phyloP scores from a whole-genome alignment of 805 yeast species.

The Saccharomyces jurei region DNA sequence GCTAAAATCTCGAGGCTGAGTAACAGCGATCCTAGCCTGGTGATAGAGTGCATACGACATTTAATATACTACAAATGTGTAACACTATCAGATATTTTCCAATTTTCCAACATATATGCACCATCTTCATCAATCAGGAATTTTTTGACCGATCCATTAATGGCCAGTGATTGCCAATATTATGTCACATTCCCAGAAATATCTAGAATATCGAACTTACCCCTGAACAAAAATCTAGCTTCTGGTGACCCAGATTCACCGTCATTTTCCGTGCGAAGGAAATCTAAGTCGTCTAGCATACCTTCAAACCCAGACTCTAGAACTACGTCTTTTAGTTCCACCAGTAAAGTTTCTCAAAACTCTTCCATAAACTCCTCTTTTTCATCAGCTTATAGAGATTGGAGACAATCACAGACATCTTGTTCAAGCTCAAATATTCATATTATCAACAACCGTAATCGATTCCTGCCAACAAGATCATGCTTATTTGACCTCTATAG shows the following conservation, averaged over 20 bases:
- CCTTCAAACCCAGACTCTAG: slow-evolving; percentile 17
- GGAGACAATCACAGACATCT: slow-evolving; percentile 12
- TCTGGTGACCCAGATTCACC: slow-evolving; percentile 7
- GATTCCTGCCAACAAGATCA: slow-evolving; percentile 49
- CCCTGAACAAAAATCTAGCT: slow-evolving; percentile 20
- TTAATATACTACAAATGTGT: slow-evolving; percentile 84
- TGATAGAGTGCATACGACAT: slow-evolving; percentile 84
- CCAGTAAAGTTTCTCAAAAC: slow-evolving; percentile 8
- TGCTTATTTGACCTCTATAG: slow-evolving; percentile 65
- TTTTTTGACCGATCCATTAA: slow-evolving; percentile 53
- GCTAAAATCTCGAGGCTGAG: slow-evolving; percentile 69
- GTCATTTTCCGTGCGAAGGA: slow-evolving; percentile 1
- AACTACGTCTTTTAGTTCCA: slow-evolving; percentile 18
- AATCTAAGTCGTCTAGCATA: background rate
- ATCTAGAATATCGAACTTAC: slow-evolving; percentile 27
- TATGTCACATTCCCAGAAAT: slow-evolving; percentile 50
- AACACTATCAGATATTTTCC: slow-evolving; percentile 77
- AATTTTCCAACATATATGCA: slow-evolving; percentile 80
- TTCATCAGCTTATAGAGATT: slow-evolving; percentile 3
- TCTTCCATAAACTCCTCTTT: background rate
- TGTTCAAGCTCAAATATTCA: slow-evolving; percentile 10
- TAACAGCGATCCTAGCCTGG: slow-evolving; percentile 68
- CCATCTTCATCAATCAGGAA: slow-evolving; percentile 70
- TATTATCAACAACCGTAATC: slow-evolving; percentile 1
- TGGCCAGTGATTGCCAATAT: slow-evolving; percentile 79